Evolutionary conservation across 192 early-diverging fungal species (phyloP).

Genomic region (Phycomyces nitens): DNA sequence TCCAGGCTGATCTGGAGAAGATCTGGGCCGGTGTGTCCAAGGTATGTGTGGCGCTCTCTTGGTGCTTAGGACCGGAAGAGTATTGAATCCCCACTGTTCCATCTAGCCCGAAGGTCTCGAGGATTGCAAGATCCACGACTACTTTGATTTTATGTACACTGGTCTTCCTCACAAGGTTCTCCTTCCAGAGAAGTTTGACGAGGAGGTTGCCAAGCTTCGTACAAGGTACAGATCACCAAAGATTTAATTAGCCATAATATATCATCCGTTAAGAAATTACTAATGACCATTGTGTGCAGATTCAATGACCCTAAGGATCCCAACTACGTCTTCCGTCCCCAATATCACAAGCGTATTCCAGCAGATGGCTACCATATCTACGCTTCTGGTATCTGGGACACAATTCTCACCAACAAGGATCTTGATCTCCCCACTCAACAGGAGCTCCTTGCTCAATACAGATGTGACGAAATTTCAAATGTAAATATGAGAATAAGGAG

Average conservation of each 20-base stretch:
- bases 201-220: constrained; percentile 61
- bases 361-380: constrained; percentile 94
- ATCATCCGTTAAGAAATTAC: no score
- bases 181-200: constrained; percentile 80
- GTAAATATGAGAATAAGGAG: constrained; percentile 21
- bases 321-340: constrained; percentile 80
- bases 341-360: constrained; percentile 89
- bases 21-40: constrained; percentile 91
- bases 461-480: constrained; percentile 94
- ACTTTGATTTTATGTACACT: constrained; percentile 89
- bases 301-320: constrained; percentile 67
- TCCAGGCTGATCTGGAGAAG: constrained; percentile 79
- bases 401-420: constrained; percentile 92
- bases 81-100: background rate
- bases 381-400: constrained; percentile 92
- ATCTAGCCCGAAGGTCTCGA: constrained; percentile 76
- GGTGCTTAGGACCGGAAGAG: background rate
- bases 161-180: constrained; percentile 90
- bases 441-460: constrained; percentile 94
- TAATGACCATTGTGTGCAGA: constrained; percentile 23
- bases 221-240: constrained; percentile 42
- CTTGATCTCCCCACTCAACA: constrained; percentile 98
- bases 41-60: constrained; percentile 29
- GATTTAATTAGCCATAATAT: background rate
- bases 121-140: constrained; percentile 71